Base-by-base conservation (phyloP, 2,329 filamentous ascomycete genomes). In the Coniella lustricola region DNA sequence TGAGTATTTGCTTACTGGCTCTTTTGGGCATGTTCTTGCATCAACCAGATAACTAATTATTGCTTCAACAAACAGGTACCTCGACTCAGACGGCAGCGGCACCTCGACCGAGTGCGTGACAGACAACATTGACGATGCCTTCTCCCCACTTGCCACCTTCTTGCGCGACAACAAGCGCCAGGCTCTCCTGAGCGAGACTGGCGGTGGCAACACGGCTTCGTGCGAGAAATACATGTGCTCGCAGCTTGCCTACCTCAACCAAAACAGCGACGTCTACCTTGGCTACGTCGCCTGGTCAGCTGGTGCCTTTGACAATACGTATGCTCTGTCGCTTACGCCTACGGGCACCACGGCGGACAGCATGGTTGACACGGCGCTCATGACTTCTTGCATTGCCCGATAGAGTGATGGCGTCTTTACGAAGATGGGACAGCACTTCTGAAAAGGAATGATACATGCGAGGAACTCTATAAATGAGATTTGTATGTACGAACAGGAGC, bases 21-120 rank as follows among this genome's bases (percentile, higher is more conserved):
- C n/a, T n/a, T n/a, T n/a, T n/a, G n/a, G n/a, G n/a, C n/a, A n/a
- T n/a, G n/a, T n/a, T n/a, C n/a, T n/a, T n/a, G n/a, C n/a, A n/a
- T n/a, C 18, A n/a, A 3, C 3, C 10, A n/a, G 3, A 29, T n/a
- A 14, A 4, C n/a, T 25, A 29, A 16, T 17, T 21, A 31, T 8
- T 14, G 4, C 35, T 17, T 36, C 9, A 4, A 4, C 12, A 17
- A n/a, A 41, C 38, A 18, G 25, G 18, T 80, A 79, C 54, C 67
- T 81, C 7, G 76, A 81, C 55, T 67, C 63, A 17, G 74, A 81
- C 63, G 74, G 76, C 63, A 75, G 72, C 7, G 79, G 79, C 33
- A 75, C 72, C 0, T 63, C 74, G 52, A 54, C 62, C 3, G 65
- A 72, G 46, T 82, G 79, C 60, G 71, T 71, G 1, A 76, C 71